Evolutionary conservation across 202 grass and related monocot species (phyloP), one percentile per base, ranked within the genome.

Genomic region (Carex arenaria): DNA sequence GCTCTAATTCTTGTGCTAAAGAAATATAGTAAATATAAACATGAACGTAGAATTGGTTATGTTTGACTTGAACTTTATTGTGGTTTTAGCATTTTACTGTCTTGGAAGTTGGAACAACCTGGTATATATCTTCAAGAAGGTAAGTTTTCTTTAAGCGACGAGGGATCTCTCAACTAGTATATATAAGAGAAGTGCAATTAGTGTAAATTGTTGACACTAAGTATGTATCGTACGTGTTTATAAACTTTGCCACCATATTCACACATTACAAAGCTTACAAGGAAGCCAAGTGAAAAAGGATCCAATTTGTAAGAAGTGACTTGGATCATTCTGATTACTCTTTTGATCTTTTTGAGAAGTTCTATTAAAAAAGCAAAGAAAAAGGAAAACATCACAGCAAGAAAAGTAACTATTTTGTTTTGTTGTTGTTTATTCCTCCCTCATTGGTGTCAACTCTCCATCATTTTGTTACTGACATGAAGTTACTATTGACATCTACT

Each of bases 321-420:
- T 86, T 87, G 84, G 40, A 80, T 85, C 86, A 72, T 85, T 51
- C 79, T 71, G 83, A 84, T 86, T 81, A 51, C 83, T 81, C 89
- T 84, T 32, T 84, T 81, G 43, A 66, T 22, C 53, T 77, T 78
- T 26, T 13, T 78, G 62, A 52, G 84, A 91, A 80, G 59, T 55
- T 83, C 80, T 79, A 85, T 54, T 67, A 36, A 52, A 64, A 80
- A 53, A 71, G n/a, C 34, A 78, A 52, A 73, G 40, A 80, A 61
- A 68, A 56, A 12, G 80, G 57, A 32, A 18, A 55, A 23, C 42
- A 34, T 75, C 84, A 83, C 69, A 82, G 75, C 82, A 80, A 75
- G 83, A 26, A 81, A 85, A 88, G 86, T 60, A 82, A 84, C 78
- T 76, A 84, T 5, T 43, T 68, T 72, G 73, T 59, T 85, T 87